phyloP scores from a whole-genome alignment of 164 flowering plant species.

The Annona squamosa region DNA sequence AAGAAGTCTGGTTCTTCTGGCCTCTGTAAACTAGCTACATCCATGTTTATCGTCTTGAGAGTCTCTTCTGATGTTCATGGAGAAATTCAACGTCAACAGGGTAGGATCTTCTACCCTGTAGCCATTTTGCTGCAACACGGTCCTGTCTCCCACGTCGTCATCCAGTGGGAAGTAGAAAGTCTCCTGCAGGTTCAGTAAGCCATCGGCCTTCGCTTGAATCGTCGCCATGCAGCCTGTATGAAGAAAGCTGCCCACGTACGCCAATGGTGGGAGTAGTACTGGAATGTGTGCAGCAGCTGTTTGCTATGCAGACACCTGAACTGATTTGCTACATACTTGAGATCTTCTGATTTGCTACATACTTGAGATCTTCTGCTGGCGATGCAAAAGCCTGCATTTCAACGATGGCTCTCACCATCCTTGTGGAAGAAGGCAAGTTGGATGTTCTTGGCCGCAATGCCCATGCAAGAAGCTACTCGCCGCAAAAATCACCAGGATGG shows the following conservation, averaged over 20 bases:
- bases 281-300: constrained; percentile 80
- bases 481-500: constrained; percentile 89
- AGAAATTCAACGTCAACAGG: constrained; percentile 69
- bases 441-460: constrained; percentile 75
- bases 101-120: constrained; percentile 24
- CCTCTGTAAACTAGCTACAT: constrained; percentile 54
- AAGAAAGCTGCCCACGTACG: constrained; percentile 99
- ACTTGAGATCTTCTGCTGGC: constrained; percentile 81
- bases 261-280: constrained; percentile 93
- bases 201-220: constrained; percentile 50
- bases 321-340: constrained; percentile 86
- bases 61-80: constrained; percentile 77
- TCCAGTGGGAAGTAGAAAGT: constrained; percentile 27
- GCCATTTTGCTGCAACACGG: constrained; percentile 23
- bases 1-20: constrained; percentile 96
- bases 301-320: constrained; percentile 87
- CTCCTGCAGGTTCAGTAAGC: constrained; percentile 40
- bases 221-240: constrained; percentile 91
- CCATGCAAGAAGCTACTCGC: constrained; percentile 88
- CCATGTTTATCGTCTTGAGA: constrained; percentile 47
- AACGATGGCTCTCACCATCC: constrained; percentile 65
- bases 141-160: constrained; percentile 23
- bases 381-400: constrained; percentile 90
- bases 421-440: constrained; percentile 77
- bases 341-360: constrained; percentile 88